Evolutionary conservation across 495 filamentous ascomycete species (phyloP).

Genomic region (Xylaria nigripes): DNA sequence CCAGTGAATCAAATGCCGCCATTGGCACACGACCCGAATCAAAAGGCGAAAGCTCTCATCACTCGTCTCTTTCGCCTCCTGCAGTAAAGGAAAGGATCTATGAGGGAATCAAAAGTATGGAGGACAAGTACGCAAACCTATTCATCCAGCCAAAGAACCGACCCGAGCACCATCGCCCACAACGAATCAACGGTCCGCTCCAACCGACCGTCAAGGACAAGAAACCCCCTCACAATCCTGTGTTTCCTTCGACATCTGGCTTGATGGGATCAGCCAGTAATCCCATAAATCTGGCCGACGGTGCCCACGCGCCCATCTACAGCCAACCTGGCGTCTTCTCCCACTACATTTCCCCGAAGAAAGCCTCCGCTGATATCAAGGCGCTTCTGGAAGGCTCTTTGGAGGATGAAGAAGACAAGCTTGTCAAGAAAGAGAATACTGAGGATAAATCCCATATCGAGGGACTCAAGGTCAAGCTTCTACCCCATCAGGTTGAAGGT

Average conservation of each 20-base stretch:
- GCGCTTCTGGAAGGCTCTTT: conserved; percentile 79
- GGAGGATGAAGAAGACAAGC: conserved; percentile 65
- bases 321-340: conserved; percentile 47
- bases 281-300: conserved; percentile 22
- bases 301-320: conserved; percentile 19
- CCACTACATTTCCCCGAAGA: conserved; percentile 64
- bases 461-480: conserved; percentile 74
- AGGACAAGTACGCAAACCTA: conserved; percentile 31
- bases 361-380: conserved; percentile 80
- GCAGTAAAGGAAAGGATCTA: conserved; percentile 19
- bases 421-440: conserved; percentile 40
- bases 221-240: conserved; percentile 24
- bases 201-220: conserved; percentile 30
- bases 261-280: conserved; percentile 18
- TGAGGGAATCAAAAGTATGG: conserved; percentile 18
- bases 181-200: conserved; percentile 32
- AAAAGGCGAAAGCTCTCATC: conserved; percentile 17
- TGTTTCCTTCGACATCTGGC: conserved; percentile 31
- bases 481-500: conserved; percentile 89
- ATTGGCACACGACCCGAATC: conserved; percentile 18
- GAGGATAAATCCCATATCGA: conserved; percentile 44
- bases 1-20: conserved; percentile 16
- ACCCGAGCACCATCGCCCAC: conserved; percentile 40
- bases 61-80: conserved; percentile 3
- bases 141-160: conserved; percentile 39